phyloP scores from a whole-genome alignment of 441 rosid species.

The Aleurites moluccanus region DNA sequence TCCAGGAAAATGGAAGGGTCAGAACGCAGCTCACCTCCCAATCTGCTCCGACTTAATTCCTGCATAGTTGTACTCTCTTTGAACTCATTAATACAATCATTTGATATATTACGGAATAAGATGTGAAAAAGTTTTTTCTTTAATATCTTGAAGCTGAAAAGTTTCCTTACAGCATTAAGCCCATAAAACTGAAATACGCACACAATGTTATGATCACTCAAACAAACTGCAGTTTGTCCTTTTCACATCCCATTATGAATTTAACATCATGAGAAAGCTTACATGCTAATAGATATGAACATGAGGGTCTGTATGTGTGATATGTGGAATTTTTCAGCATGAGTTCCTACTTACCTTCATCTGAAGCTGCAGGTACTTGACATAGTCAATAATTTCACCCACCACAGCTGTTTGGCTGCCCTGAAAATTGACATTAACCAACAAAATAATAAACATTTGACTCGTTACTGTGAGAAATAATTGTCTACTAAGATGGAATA shows the following conservation, averaged over 20 bases:
- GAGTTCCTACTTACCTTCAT: constrained; percentile 43
- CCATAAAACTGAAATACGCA: background rate
- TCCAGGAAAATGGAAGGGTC: constrained; percentile 46
- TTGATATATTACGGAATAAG: too few relatives aligned
- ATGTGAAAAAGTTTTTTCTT: too few relatives aligned
- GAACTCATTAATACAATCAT: constrained; percentile 4
- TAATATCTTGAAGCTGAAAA: too few relatives aligned
- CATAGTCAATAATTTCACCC: constrained; percentile 43
- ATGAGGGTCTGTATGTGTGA: background rate
- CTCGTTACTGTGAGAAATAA: background rate
- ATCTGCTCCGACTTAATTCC: constrained; percentile 57
- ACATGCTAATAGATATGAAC: background rate
- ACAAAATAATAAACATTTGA: background rate
- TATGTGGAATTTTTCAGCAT: too few relatives aligned
- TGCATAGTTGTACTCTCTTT: constrained; percentile 31
- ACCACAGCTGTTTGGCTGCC: constrained; percentile 35
- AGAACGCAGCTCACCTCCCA: constrained; percentile 39
- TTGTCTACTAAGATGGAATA: too few relatives aligned
- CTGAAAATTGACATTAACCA: constrained; percentile 28
- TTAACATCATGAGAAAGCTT: background rate
- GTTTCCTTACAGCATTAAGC: background rate
- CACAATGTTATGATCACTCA: background rate
- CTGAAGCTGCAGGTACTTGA: constrained; percentile 60
- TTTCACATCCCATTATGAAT: background rate
- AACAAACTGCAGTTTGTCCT: background rate